Conservation (phyloP, 2,329 filamentous ascomycete species). For the Alternaria brassicicola region DNA sequence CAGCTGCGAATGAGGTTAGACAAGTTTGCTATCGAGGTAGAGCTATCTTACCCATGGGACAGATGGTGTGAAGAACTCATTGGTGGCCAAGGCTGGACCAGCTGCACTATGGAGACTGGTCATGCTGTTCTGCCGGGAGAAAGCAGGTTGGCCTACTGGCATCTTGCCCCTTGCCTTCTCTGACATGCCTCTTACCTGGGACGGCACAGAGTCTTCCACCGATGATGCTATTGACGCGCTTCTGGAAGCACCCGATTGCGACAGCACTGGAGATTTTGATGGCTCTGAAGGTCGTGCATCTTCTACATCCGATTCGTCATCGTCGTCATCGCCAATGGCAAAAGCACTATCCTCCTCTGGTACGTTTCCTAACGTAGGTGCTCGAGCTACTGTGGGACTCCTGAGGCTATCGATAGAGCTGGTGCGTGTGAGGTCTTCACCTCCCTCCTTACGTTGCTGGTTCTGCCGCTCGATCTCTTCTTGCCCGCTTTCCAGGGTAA, state of each 20-base stretch:
- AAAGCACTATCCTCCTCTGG: slow-evolving; percentile 82
- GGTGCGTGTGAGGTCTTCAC: slow-evolving; percentile 51
- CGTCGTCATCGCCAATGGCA: slow-evolving; percentile 91
- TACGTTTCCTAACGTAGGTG: slow-evolving; percentile 67
- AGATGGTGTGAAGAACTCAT: slow-evolving; percentile 76
- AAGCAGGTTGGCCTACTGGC: slow-evolving; percentile 79
- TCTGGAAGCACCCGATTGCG: slow-evolving; percentile 55
- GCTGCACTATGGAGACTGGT: slow-evolving; percentile 76
- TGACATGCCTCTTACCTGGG: slow-evolving; percentile 88
- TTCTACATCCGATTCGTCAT: slow-evolving; percentile 68
- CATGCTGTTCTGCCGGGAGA: slow-evolving; percentile 89
- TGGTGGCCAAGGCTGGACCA: slow-evolving; percentile 61
- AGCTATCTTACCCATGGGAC: slow-evolving; percentile 67
- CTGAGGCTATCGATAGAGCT: slow-evolving; percentile 72
- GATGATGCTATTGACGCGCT: slow-evolving; percentile 67
- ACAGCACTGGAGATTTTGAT: slow-evolving; percentile 39
- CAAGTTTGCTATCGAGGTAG: background rate
- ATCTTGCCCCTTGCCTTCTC: slow-evolving; percentile 97
- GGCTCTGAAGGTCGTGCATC: slow-evolving; percentile 54
- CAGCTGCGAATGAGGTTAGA: slow-evolving; percentile 61
- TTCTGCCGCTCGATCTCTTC: slow-evolving; percentile 86
- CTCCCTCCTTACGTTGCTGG: slow-evolving; percentile 68
- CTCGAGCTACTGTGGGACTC: slow-evolving; percentile 65
- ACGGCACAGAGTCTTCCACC: slow-evolving; percentile 78
- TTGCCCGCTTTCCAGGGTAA: slow-evolving; percentile 90